These are phyloP conservation scores for Candida anutae DNA, from an alignment of 1,139 yeast species.

Conservation along the genomic window DNA sequence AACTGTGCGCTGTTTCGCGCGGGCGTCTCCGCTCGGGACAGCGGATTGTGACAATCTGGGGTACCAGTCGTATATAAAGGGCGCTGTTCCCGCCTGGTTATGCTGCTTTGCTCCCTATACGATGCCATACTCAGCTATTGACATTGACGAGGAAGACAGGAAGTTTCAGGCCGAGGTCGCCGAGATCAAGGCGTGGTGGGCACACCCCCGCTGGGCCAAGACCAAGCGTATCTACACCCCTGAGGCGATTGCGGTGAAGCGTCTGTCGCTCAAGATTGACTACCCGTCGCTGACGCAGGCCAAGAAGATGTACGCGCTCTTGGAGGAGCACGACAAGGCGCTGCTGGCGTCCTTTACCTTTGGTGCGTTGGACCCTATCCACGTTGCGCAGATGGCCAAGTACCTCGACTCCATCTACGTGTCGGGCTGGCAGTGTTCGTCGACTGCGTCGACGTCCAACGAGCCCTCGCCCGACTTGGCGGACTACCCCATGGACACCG, in stretches of 20 bases:
- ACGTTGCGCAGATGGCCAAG: constrained; percentile 93
- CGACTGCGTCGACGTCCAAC: constrained; percentile 93
- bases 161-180: constrained; percentile 63
- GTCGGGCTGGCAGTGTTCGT: constrained; percentile 98
- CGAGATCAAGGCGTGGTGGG: constrained; percentile 84
- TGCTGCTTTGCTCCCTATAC: no score
- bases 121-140: constrained; percentile 48
- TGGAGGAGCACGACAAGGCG: constrained; percentile 64
- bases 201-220: constrained; percentile 81
- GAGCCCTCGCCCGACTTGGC: constrained; percentile 98
- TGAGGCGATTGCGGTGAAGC: constrained; percentile 82
- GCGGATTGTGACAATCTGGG: no score
- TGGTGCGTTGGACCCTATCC: constrained; percentile 96
- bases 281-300: constrained; percentile 82
- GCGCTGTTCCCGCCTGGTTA: no score
- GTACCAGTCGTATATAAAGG: no score
- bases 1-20: no score
- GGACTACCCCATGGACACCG: constrained; percentile 97
- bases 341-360: constrained; percentile 82
- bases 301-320: constrained; percentile 64
- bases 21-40: no score
- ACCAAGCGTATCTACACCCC: constrained; percentile 87
- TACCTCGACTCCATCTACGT: constrained; percentile 89
- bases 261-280: constrained; percentile 62
- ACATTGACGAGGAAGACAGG: constrained; percentile 54